Evolutionary conservation across 2,329 filamentous ascomycete genomes (phyloP), one percentile per base, ranked within the genome.

Genomic region (Rutstroemia sp.): DNA sequence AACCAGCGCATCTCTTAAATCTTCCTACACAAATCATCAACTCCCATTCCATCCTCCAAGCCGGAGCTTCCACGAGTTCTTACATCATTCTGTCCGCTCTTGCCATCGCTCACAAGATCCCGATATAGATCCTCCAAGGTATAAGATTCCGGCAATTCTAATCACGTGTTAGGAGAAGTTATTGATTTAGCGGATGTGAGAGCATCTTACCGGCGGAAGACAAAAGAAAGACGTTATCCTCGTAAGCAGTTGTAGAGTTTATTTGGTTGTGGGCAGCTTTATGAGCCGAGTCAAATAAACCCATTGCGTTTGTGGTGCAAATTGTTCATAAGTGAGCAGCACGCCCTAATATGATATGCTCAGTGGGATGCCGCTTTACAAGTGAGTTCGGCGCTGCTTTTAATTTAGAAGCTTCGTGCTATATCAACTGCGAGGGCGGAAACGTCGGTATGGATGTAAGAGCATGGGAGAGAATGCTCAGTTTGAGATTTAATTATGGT

Each of bases 1-100:
- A 27, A 68, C 54, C 14, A 68, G 30, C 34, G 66, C 41, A 44
- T 52, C 62, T 58, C 61, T 59, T 49, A 66, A 48, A 10, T 61
- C 54, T 37, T 60, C 58, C 64, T 67, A n/a, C n/a, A 1, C 27
- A 50, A 10, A 14, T 4, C 5, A 54, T 12, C 30, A 54, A 21
- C 5, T 8, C 39, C 5, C 4, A 23, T 23, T 5, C 39, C 39
- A 41, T 19, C 39, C 14, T 9, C 14, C 5, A 41, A 41, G n/a
- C 6, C 14, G 5, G 14, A 18, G 14, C 14, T 41, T 41, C 14
- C 14, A 19, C 10, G 16, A 3, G 34, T 12, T 41, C 52, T 49
- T 37, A 63, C 61, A 42, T 45, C 46, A 27, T 54, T 53, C 5
- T 34, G 37, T 19, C 9, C 8, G 10, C 6, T 45, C n/a, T 54